phyloP scores from a whole-genome alignment of 306 rosid species.

The Gillenia trifoliata region DNA sequence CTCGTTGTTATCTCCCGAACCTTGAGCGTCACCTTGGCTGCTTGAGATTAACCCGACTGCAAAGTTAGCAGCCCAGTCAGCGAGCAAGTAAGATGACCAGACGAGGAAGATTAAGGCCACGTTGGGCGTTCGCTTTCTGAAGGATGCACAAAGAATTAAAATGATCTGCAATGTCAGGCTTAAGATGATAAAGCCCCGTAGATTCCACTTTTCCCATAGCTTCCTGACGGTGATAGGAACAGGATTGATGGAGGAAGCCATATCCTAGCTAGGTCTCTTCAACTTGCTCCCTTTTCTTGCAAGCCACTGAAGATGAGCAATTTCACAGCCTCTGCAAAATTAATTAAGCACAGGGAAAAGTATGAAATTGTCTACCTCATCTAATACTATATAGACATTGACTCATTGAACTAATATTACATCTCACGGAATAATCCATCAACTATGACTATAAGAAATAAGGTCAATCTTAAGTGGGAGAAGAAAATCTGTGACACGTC shows the following conservation, averaged over 20 bases:
- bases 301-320: background rate
- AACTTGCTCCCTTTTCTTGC: background rate
- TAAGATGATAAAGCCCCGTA: slow-evolving; percentile 23
- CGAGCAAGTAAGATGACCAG: slow-evolving; percentile 40
- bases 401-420: background rate
- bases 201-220: slow-evolving; percentile 42
- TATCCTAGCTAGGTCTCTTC: background rate
- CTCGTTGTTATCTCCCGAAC: background rate
- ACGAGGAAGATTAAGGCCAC: background rate
- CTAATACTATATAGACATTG: background rate
- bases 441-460: no score
- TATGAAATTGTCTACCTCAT: background rate
- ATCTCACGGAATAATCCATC: no score
- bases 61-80: slow-evolving; percentile 39
- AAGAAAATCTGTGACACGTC: background rate
- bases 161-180: slow-evolving; percentile 31
- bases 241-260: slow-evolving; percentile 7
- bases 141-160: slow-evolving; percentile 29
- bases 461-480: background rate
- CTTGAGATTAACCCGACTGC: slow-evolving; percentile 35
- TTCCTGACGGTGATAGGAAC: slow-evolving; percentile 19
- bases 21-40: background rate
- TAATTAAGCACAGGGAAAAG: background rate
- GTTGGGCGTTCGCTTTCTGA: slow-evolving; percentile 24
- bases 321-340: background rate